Base-by-base conservation (phyloP, 2,329 filamentous ascomycete species). In the Trichoderma pleuroti region DNA sequence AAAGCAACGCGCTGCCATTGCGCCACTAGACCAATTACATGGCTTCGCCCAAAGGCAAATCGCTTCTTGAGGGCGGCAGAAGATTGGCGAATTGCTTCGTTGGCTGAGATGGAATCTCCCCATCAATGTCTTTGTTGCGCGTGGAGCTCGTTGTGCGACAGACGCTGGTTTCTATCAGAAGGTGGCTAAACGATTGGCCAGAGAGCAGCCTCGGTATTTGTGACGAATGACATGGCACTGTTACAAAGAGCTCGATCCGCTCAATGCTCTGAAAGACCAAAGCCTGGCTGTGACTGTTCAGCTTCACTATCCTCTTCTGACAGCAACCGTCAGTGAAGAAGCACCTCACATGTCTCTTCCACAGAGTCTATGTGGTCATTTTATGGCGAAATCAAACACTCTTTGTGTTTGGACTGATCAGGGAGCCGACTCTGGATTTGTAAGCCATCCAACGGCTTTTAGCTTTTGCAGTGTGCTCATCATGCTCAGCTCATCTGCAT, bases 1-100 rank as follows among this genome's bases (percentile, higher is more conserved):
- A 79, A 78, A 78, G 76, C 75, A 76, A 78, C 75, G 75, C 76
- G 64, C 69, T 59, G 28, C 72, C 68, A 70, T 70, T 70, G 68
- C 68, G 68, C 68, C 61, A 70, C 60, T 63, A 70, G 61, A 70
- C 68, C 61, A 42, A 62, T 61, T 36, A 24, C n/a, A 57, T 69
- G 46, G 7, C 8, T 42, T 30, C 16, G 57, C 4, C 24, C 0
- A 10, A 18, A 14, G 12, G 6, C 42, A 63, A 69, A 63, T 5
- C 49, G 18, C 21, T 26, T 46, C 46, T 63, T 68, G 39, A 49
- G 26, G 52, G 12, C 34, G 34, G 5, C 10, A 16, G 16, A 11
- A n/a, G 1, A 2, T 26, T 2, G 7, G n/a, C n/a, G n/a, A n/a
- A n/a, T n/a, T n/a, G n/a, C n/a, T 39, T 32, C 2, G 30, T 12